Conservation (phyloP, 352 stramenopile genomes). For the Blastocystis sp. region DNA sequence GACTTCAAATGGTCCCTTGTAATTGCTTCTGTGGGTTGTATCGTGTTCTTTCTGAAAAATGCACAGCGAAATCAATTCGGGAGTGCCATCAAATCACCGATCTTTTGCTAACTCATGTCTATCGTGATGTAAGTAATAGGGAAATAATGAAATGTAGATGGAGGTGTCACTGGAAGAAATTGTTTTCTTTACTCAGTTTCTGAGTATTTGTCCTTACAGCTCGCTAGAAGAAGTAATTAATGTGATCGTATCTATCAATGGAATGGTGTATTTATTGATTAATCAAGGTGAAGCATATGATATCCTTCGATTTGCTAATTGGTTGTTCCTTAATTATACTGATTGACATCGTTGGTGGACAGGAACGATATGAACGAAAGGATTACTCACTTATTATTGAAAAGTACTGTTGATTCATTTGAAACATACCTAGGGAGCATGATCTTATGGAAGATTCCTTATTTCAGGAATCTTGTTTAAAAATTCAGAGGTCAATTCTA, state of each 20-base stretch:
- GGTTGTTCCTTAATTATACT: not conserved
- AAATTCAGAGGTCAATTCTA: conserved; percentile 16
- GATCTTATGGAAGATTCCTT: not conserved
- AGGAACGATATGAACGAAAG: conserved; percentile 26
- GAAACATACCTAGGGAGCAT: not conserved
- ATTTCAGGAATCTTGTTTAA: not conserved
- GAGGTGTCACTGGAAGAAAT: not conserved
- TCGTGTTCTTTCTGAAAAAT: not conserved
- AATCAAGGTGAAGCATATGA: conserved; percentile 43
- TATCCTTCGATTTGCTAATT: not conserved
- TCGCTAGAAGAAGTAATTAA: conserved; percentile 24
- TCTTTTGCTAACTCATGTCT: not conserved
- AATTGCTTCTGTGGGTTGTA: not conserved
- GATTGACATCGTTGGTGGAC: conserved; percentile 27
- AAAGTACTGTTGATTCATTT: not conserved
- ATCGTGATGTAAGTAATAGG: not conserved
- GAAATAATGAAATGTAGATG: not conserved
- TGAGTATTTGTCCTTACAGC: not conserved
- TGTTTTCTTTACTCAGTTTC: not conserved
- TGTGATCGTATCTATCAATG: conserved; percentile 36
- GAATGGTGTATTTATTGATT: conserved; percentile 19
- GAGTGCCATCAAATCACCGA: not conserved
- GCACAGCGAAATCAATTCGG: not conserved
- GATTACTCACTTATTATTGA: not conserved
- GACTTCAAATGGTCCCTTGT: not conserved